A percentile compares a stretch with the other conserved stretches of the same genome.
phyloP scores from a whole-genome alignment of 768 basidiomycete genomes.

The Leccinum truebloodii region DNA sequence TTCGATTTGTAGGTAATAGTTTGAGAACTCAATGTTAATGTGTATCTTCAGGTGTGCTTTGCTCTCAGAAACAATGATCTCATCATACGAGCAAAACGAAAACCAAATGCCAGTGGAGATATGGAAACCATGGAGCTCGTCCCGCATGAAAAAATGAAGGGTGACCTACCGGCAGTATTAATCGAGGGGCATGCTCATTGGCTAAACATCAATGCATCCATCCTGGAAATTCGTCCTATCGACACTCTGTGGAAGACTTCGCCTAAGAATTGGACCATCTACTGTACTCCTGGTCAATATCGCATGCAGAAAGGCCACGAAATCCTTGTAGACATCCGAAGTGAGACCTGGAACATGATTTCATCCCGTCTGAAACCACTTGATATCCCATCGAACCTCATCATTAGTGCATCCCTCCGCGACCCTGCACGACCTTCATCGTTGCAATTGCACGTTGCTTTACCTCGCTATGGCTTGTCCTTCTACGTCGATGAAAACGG shows the following conservation, averaged over 20 bases:
- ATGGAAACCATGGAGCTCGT: conserved; percentile 24
- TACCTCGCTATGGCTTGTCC: conserved; percentile 42
- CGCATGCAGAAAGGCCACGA: conserved; percentile 1
- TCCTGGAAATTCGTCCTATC: conserved; percentile 29
- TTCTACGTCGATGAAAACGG: conserved; percentile 37
- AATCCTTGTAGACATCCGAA: conserved; percentile 27
- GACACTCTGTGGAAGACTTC: conserved; percentile 20
- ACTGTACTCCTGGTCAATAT: conserved; percentile 1
- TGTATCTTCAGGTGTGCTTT: conserved; percentile 24
- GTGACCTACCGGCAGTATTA: conserved; percentile 24
- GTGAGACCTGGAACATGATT: conserved; percentile 26
- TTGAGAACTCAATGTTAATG: not conserved
- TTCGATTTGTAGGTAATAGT: not conserved
- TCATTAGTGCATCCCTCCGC: conserved; percentile 11
- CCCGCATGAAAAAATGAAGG: conserved; percentile 15
- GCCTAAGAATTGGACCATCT: conserved; percentile 24
- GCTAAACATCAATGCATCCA: conserved; percentile 20
- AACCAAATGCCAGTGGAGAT: too few relatives aligned
- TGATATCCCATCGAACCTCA: conserved; percentile 10
- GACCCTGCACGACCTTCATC: not conserved
- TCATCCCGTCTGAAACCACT: conserved; percentile 16
- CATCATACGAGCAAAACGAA: conserved; percentile 19
- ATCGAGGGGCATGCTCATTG: conserved; percentile 27
- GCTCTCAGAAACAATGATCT: conserved; percentile 17
- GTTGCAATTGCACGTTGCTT: conserved; percentile 24